phyloP scores from a whole-genome alignment of 148 eudicot species.

The Limonium bicolor region DNA sequence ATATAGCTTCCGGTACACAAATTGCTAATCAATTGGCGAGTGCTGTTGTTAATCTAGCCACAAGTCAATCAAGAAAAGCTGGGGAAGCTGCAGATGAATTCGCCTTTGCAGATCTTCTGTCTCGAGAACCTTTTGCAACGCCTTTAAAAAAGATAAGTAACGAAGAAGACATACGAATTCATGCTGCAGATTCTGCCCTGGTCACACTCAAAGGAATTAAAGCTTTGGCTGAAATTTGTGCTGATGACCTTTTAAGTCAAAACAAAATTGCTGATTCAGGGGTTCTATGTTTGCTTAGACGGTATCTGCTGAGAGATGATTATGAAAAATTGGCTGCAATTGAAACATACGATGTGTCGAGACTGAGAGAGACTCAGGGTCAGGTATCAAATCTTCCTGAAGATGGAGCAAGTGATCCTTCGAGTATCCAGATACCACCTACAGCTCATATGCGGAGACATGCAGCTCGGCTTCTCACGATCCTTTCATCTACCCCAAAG shows the following conservation, averaged over 20 bases:
- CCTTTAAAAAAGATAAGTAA: conserved; percentile 57
- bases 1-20: conserved; percentile 50
- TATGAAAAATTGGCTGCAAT: conserved; percentile 90
- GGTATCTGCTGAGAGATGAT: conserved; percentile 78
- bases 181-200: conserved; percentile 83
- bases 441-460: conserved; percentile 84
- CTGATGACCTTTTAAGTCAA: conserved; percentile 58
- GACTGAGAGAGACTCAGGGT: conserved; percentile 53
- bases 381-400: conserved; percentile 23
- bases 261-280: conserved; percentile 66
- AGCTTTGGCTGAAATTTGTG: conserved; percentile 77
- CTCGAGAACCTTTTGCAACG: conserved; percentile 72
- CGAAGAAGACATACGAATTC: conserved; percentile 41
- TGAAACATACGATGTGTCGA: conserved; percentile 94
- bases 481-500: conserved; percentile 76
- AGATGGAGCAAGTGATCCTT: conserved; percentile 34
- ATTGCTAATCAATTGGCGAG: conserved; percentile 57
- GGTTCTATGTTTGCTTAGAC: conserved; percentile 68
- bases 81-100: conserved; percentile 31
- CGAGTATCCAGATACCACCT: conserved; percentile 66
- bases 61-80: conserved; percentile 42
- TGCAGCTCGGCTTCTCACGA: conserved; percentile 67
- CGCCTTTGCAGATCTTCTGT: conserved; percentile 65
- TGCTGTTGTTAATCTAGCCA: conserved; percentile 75
- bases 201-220: conserved; percentile 92